Conservation (phyloP, 192 early-diverging fungal species). For the Linnemannia elongata region DNA sequence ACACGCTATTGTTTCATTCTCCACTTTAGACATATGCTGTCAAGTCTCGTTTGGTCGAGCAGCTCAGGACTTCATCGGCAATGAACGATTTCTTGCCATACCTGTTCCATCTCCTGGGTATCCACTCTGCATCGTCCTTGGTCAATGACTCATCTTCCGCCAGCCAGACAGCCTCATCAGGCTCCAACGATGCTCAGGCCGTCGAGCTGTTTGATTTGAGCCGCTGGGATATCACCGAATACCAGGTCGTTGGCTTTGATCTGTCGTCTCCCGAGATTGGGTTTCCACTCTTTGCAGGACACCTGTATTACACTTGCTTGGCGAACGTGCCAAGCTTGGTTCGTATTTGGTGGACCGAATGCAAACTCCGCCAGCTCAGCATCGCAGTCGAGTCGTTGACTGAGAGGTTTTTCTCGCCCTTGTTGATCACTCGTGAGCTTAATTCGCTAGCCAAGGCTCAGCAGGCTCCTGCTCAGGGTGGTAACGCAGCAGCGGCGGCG, state of each 20-base stretch:
- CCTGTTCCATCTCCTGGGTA: conserved; percentile 76
- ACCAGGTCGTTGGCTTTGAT: conserved; percentile 71
- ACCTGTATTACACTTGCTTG: conserved; percentile 78
- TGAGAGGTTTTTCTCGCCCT: conserved; percentile 76
- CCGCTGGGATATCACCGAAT: conserved; percentile 75
- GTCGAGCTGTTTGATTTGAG: conserved; percentile 73
- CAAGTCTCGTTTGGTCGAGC: conserved; percentile 66
- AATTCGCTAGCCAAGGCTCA: conserved; percentile 60
- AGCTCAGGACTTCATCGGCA: conserved; percentile 66
- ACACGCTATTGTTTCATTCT: not conserved
- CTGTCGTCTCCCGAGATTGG: conserved; percentile 59
- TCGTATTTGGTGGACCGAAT: conserved; percentile 84
- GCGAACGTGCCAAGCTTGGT: conserved; percentile 77
- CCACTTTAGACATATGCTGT: conserved; percentile 73
- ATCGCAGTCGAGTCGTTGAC: conserved; percentile 83
- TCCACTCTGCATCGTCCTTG: conserved; percentile 52
- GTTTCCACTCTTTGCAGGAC: conserved; percentile 77
- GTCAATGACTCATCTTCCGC: conserved; percentile 49
- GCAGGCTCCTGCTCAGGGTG: conserved; percentile 61
- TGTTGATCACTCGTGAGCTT: conserved; percentile 74
- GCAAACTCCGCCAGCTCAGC: conserved; percentile 81
- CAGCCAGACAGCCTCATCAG: conserved; percentile 22
- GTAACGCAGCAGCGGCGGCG: conserved; percentile 38
- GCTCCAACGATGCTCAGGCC: conserved; percentile 21
- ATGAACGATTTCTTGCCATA: conserved; percentile 70